Base-by-base conservation (phyloP, 495 filamentous ascomycete species). In the Penicillium argentinense region DNA sequence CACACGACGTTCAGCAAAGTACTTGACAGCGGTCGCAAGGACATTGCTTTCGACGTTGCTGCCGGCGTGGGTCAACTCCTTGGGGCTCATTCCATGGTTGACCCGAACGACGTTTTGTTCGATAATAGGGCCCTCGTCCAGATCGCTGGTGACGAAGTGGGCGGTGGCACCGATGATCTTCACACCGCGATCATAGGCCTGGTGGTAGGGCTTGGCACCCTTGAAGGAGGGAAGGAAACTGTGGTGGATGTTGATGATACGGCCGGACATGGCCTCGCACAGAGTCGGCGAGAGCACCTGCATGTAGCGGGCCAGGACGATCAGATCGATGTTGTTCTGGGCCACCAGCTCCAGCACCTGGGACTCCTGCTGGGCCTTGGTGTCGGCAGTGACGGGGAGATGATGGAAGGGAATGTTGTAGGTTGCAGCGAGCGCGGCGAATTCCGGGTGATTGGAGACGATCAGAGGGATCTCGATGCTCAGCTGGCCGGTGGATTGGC, bases 221-320 rank as follows among this genome's bases (percentile, higher is more conserved):
- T 88, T 89, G 75, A 89, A 89, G 23, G 76, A 82, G 3, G 85
- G 86, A 74, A 89, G 56, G 78, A 89, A 89, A 48, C 75, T 80
- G 69, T 89, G 86, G 68, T 89, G 86, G 67, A 89, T 88, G 68
- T 89, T 89, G 81, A 89, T 87, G 66, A 88, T 88, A 41, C 76
- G 76, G 8, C 85, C 84, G 38, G 76, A 80, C 84, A 88, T 87
- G 39, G 77, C 84, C 51, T 76, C 68, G 64, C 85, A 89, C 21
- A 89, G 68, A n/a, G 61, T 75, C 11, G 84, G 83, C 37, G 78
- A 84, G 5, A 89, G 73, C n/a, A 89, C 83, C 68, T 89, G 86
- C 86, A 89, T 89, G 68, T 89, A 89, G 39, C 86, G 81, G n/a
- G 86, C 86, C 42, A 89, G 60, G 5, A 89, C 86, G 26, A 89